Evolutionary conservation across 805 yeast species (phyloP).

Genomic region (Ogataea nakhonphanomensis): DNA sequence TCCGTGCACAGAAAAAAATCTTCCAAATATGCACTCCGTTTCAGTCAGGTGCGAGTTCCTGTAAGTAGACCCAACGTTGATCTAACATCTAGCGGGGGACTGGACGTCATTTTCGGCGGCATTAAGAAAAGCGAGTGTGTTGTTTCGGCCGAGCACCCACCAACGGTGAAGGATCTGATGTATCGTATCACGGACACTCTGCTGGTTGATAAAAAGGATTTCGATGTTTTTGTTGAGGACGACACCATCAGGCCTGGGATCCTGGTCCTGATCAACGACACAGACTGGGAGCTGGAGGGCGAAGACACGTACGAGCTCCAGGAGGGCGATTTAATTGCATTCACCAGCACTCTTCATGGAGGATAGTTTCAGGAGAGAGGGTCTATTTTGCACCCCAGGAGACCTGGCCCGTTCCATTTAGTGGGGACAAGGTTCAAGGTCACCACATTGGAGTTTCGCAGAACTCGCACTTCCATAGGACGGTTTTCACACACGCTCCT

Average conservation of each 20-base stretch:
- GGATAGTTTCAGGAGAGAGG: conserved; percentile 42
- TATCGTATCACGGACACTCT: conserved; percentile 50
- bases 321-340: conserved; percentile 72
- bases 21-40: conserved; percentile 26
- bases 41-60: conserved; percentile 42
- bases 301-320: conserved; percentile 78
- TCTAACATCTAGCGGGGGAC: conserved; percentile 58
- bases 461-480: conserved; percentile 18
- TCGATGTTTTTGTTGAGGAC: conserved; percentile 76
- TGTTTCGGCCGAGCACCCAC: conserved; percentile 35
- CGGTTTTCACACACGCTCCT: conserved; percentile 16
- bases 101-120: conserved; percentile 71
- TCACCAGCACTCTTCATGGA: conserved; percentile 93
- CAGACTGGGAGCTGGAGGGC: conserved; percentile 96
- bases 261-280: conserved; percentile 83
- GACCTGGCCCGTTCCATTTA: conserved; percentile 64
- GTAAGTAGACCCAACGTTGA: conserved; percentile 21
- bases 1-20: conserved; percentile 7
- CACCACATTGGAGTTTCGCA: conserved; percentile 22
- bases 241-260: conserved; percentile 88
- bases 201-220: conserved; percentile 58
- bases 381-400: conserved; percentile 62
- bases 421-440: conserved; percentile 42
- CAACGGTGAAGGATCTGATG: conserved; percentile 48
- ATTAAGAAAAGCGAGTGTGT: conserved; percentile 50